Evolutionary conservation across 1,284 basidiomycete species (phyloP).

Genomic region (Gymnopus androsaceus): DNA sequence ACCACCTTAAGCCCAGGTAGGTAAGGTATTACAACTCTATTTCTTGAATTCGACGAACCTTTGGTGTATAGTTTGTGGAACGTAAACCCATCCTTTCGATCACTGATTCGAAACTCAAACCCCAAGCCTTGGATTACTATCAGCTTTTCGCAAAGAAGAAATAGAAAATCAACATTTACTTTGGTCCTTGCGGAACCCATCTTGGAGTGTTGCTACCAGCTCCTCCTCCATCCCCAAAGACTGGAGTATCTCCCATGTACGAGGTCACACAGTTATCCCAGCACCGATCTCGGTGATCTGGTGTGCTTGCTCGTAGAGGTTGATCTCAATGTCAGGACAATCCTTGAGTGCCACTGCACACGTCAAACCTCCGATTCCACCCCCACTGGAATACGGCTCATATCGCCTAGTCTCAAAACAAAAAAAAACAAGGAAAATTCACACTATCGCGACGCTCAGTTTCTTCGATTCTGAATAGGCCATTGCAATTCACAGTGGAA

Average conservation of each 20-base stretch:
- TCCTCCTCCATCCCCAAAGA: conserved; percentile 30
- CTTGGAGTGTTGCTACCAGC: conserved; percentile 5
- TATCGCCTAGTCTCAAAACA: too few relatives aligned
- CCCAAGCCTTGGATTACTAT: too few relatives aligned
- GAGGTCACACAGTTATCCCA: conserved; percentile 38
- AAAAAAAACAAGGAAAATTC: too few relatives aligned
- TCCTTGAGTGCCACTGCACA: conserved; percentile 38
- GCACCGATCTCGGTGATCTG: conserved; percentile 34
- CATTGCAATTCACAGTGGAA: too few relatives aligned
- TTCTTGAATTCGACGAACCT: background rate
- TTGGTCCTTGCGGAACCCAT: background rate
- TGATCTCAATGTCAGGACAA: conserved; percentile 34
- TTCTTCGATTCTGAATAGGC: too few relatives aligned
- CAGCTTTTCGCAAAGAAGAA: background rate
- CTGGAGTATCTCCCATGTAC: conserved; percentile 34
- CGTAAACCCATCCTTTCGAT: conserved; percentile 2
- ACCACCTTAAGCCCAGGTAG: conserved; percentile 33
- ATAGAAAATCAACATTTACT: too few relatives aligned
- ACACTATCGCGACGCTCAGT: too few relatives aligned
- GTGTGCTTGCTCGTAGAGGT: conserved; percentile 40
- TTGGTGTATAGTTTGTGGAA: background rate
- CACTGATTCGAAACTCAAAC: conserved; percentile 6
- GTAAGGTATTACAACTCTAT: background rate
- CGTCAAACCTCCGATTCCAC: conserved; percentile 41
- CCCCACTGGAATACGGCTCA: too few relatives aligned